Evolutionary conservation across 352 stramenopile genomes (phyloP).

Genomic region (Phytopythium mirpurense): DNA sequence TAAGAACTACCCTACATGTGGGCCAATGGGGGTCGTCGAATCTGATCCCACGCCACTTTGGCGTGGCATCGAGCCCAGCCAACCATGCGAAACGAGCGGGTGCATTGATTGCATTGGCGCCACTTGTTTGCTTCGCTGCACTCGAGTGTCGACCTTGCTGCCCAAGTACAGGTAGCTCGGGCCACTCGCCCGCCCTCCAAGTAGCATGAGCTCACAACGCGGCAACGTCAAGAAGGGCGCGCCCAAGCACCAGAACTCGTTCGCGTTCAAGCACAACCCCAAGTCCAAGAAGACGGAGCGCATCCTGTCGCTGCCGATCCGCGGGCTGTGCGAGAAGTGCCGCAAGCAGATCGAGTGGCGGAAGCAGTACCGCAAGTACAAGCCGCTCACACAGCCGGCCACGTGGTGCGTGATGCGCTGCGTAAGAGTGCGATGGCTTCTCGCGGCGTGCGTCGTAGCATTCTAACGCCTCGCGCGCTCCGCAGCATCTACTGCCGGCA

Average conservation of each 20-base stretch:
- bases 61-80: not conserved
- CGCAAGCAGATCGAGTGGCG: slow-evolving; percentile 97
- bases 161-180: too few species aligned
- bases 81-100: not conserved
- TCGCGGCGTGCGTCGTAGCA: too few species aligned
- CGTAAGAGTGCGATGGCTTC: too few species aligned
- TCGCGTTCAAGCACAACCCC: slow-evolving; percentile 97
- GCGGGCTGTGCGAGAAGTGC: slow-evolving; percentile 92
- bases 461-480: not conserved
- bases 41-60: too few species aligned
- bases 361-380: slow-evolving; percentile 99
- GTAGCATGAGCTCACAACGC: slow-evolving; percentile 86
- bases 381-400: slow-evolving; percentile 91
- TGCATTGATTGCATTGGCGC: too few species aligned
- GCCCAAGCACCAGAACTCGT: slow-evolving; percentile 97
- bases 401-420: slow-evolving; percentile 64
- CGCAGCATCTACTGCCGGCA: slow-evolving; percentile 89
- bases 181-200: too few species aligned
- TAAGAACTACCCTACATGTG: too few species aligned
- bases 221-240: slow-evolving; percentile 84
- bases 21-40: too few species aligned
- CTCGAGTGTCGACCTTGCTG: too few species aligned
- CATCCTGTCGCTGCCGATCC: slow-evolving; percentile 89
- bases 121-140: too few species aligned
- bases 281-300: slow-evolving; percentile 97